Base-by-base conservation (phyloP, 208 protist species). In the Trypanosoma congolense region DNA sequence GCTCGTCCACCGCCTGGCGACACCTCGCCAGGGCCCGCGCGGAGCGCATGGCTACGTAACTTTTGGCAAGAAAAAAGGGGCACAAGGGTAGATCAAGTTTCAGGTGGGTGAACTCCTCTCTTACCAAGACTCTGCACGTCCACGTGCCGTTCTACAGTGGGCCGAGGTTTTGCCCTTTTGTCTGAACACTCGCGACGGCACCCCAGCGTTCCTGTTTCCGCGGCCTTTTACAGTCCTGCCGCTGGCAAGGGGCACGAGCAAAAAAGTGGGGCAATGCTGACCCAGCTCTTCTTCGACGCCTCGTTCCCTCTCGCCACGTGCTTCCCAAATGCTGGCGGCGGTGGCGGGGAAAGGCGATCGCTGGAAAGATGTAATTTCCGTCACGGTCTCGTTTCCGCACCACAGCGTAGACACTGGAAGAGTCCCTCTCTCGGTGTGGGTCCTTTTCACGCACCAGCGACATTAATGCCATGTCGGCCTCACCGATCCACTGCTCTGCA, bases 391-490 rank as follows among this genome's bases (percentile, higher is more conserved):
- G 47, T 54, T 75, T 75, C 52, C 61, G 46, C 19, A 30, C 52
- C 35, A 45, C 71, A 19, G 66, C 63, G 21, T 75, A 68, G 10
- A 48, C 56, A 56, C 51, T 82, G 60, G 58, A 65, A 44, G 61
- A 60, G 42, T 61, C 45, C 61, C 50, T 44, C 31, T 54, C 57
- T 29, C 54, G 47, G 22, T 26, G 30, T 16, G 35, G 49, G 33
- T 70, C 75, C 10, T 53, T 53, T 3, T 43, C 67, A 26, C 63
- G 40, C 28, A 68, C 73, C 42, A 81, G 62, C n/a, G 60, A 56
- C 8, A 85, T n/a, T 25, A 63, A 52, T 9, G 78, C 74, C 70
- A 81, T 83, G 44, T 91, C 80, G 60, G 63, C 58, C 38, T 67
- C 56, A 30, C 47, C 53, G 19, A 86, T 51, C 83, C 83, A 91